These are phyloP conservation scores for Asterochloris sp. DNA, from an alignment of 139 green algal genomes.

Conservation along the genomic window DNA sequence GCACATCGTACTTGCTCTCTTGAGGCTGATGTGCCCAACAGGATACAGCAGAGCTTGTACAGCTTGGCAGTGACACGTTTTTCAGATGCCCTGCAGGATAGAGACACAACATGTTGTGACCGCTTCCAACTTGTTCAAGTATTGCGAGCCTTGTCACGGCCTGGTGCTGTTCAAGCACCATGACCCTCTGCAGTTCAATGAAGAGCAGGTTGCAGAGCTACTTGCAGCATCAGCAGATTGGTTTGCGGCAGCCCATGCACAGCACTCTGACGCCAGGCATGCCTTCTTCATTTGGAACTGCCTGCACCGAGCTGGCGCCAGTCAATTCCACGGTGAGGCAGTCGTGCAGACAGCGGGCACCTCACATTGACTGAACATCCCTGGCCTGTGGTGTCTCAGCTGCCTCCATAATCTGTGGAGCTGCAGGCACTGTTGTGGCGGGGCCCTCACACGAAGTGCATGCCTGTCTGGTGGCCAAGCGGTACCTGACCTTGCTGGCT, in stretches of 20 bases:
- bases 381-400: too few species aligned
- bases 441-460: too few species aligned
- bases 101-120: conserved; percentile 59
- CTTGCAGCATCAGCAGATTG: conserved; percentile 47
- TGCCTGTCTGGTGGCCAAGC: too few species aligned
- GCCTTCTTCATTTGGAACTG: conserved; percentile 76
- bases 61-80: background rate
- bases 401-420: too few species aligned
- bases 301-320: conserved; percentile 43
- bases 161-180: conserved; percentile 82
- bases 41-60: background rate
- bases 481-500: too few species aligned
- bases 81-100: conserved; percentile 32
- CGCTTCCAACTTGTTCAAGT: conserved; percentile 88
- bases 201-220: conserved; percentile 52
- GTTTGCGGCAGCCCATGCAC: conserved; percentile 35
- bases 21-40: background rate
- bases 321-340: conserved; percentile 50
- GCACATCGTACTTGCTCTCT: background rate
- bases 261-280: conserved; percentile 21
- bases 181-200: conserved; percentile 66
- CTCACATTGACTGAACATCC: too few species aligned
- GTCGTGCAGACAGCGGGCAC: too few species aligned
- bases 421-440: too few species aligned
- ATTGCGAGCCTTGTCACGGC: conserved; percentile 66